Evolutionary conservation across 129 eudicot species (phyloP).

Genomic region (Tagetes patula): DNA sequence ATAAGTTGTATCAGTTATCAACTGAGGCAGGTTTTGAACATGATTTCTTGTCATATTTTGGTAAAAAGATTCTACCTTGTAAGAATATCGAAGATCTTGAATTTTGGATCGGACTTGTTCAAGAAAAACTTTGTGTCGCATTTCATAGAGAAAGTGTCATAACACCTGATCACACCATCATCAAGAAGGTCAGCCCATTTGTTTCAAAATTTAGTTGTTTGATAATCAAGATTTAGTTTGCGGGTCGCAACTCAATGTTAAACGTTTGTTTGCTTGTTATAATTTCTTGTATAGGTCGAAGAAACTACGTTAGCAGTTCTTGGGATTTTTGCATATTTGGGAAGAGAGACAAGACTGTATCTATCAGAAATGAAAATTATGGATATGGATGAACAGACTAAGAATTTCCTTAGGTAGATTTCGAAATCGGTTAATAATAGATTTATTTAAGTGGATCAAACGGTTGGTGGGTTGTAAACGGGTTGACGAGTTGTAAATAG

Average conservation of each 20-base stretch:
- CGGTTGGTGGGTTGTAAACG: background rate
- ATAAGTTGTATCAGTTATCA: slow-evolving; percentile 59
- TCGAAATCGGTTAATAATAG: slow-evolving; percentile 1
- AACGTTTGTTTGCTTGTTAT: background rate
- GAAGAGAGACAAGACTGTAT: slow-evolving; percentile 67
- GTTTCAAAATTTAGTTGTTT: background rate
- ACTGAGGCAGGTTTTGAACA: slow-evolving; percentile 78
- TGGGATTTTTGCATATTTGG: slow-evolving; percentile 80
- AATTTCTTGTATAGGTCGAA: slow-evolving; percentile 38
- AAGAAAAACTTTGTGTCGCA: slow-evolving; percentile 54
- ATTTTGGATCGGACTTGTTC: slow-evolving; percentile 80
- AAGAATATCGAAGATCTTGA: slow-evolving; percentile 64
- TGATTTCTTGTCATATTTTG: slow-evolving; percentile 62
- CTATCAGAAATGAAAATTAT: slow-evolving; percentile 58
- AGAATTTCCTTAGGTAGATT: slow-evolving; percentile 63
- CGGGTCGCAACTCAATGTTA: background rate
- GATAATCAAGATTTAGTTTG: background rate
- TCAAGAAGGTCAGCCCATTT: slow-evolving; percentile 42
- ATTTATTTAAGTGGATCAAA: background rate
- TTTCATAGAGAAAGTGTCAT: slow-evolving; percentile 65
- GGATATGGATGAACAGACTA: slow-evolving; percentile 64
- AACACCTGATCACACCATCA: slow-evolving; percentile 35
- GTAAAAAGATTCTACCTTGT: slow-evolving; percentile 60
- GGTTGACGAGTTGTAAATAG: background rate
- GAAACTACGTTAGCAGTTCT: slow-evolving; percentile 60